A percentile compares a stretch with the other conserved stretches of the same genome.
These are phyloP conservation scores for Antitrichia curtipendula DNA, from an alignment of 225 moss, liverwort and hornwort genomes.

Conservation along the genomic window DNA sequence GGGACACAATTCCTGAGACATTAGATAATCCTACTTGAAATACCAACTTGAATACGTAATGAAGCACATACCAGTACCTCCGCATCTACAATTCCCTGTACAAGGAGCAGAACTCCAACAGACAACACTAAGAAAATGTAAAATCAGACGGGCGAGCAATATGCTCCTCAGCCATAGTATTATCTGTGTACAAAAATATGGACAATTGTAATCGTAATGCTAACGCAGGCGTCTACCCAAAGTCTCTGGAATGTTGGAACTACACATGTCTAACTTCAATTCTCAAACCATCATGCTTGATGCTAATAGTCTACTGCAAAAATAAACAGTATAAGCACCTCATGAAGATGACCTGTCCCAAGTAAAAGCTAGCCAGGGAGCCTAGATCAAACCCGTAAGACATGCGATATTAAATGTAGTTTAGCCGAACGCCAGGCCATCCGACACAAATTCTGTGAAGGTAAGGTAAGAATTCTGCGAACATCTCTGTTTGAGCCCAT, in stretches of 20 bases:
- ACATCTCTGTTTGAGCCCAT: conserved; percentile 19
- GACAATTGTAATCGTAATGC: conserved; percentile 22
- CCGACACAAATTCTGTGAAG: conserved; percentile 16
- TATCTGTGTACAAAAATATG: conserved; percentile 36
- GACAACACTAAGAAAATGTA: neutral
- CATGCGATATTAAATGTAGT: conserved; percentile 3
- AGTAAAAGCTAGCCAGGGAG: neutral
- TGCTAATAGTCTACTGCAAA: conserved; percentile 4
- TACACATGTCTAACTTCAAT: conserved; percentile 11
- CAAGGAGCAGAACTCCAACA: neutral
- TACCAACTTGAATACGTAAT: neutral
- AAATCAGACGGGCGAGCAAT: neutral
- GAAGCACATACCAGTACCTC: neutral
- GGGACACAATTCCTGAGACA: neutral
- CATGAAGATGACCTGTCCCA: neutral
- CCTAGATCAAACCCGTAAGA: neutral
- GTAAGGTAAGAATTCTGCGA: conserved; percentile 1
- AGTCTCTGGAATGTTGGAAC: conserved; percentile 8
- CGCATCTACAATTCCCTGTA: neutral
- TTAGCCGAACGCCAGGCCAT: conserved; percentile 5
- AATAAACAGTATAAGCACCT: conserved; percentile 14
- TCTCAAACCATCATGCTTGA: neutral
- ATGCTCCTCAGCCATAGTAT: conserved; percentile 6
- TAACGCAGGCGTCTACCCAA: neutral
- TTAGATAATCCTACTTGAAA: neutral